Base-by-base conservation (phyloP, 2,329 filamentous ascomycete genomes). In the Aspergillus sclerotialis region DNA sequence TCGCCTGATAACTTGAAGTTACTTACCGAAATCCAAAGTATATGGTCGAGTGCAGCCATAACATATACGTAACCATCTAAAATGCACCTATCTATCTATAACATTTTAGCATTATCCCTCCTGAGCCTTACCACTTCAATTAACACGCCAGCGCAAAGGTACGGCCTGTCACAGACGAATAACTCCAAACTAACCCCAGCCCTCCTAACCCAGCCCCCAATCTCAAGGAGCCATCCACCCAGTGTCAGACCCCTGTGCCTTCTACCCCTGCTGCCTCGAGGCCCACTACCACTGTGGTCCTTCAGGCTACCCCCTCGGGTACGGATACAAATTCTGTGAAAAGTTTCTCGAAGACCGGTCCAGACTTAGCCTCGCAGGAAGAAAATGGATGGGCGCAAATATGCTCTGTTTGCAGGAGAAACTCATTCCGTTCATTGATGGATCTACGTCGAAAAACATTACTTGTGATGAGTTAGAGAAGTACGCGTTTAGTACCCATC, bases 251-350 rank as follows among this genome's bases (percentile, higher is more conserved):
- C 42, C 32, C 31, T 56, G 53, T 43, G 37, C 36, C 5, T 55
- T 56, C 38, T 56, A 56, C 41, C 15, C 39, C 11, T 25, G 42
- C 30, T 50, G 49, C 36, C 41, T 50, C 27, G 39, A 51, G 43
- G 13, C 42, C 32, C 18, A 40, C 35, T 28, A 43, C 41, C 19
- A 44, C 43, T 40, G 47, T 49, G 19, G 47, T 45, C 18, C 42
- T 46, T 27, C 53, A 43, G 29, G 52, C 48, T 33, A 63, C 45
- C 44, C 59, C 45, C 12, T 58, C 49, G 23, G 47, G 43, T 53
- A 52, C 21, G 52, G 53, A 27, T 35, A 45, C 9, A 46, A 52
- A 30, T 53, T 49, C 40, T 55, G 52, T 41, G 28, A 44, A 18
- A 47, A 49, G 28, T 55, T 48, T 28, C 32, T 34, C 4, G 25